These are phyloP conservation scores for Melaleuca alternifolia DNA, from an alignment of 345 rosid genomes.

Conservation along the genomic window DNA sequence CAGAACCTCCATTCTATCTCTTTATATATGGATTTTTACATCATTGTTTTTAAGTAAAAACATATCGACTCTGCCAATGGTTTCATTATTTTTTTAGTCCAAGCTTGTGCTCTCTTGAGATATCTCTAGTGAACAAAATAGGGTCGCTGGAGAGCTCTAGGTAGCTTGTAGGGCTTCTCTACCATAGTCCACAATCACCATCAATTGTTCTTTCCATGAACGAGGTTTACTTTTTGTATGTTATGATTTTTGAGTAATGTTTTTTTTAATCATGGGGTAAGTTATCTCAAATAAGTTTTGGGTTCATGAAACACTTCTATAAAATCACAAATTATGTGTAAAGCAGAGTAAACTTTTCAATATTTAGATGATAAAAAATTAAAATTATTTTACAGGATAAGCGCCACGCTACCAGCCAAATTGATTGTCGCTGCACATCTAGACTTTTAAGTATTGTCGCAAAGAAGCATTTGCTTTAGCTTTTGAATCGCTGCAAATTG, in stretches of 20 bases:
- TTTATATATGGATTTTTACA: too few species aligned
- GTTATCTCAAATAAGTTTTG: not conserved
- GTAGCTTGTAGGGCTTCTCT: not conserved
- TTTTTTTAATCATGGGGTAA: not conserved
- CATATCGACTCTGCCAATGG: not conserved
- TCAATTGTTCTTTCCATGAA: not conserved
- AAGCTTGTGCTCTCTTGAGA: not conserved
- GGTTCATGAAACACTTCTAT: not conserved
- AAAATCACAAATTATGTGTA: too few species aligned
- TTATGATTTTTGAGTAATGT: not conserved
- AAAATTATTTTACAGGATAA: not conserved
- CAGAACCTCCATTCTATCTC: too few species aligned
- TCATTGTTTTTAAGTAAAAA: too few species aligned
- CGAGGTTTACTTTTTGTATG: not conserved
- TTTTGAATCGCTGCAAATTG: not conserved
- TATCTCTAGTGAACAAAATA: not conserved
- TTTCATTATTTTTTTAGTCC: not conserved
- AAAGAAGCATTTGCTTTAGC: not conserved
- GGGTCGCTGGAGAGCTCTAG: not conserved
- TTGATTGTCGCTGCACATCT: not conserved
- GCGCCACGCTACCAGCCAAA: not conserved
- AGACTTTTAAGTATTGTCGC: not conserved
- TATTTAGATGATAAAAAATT: not conserved
- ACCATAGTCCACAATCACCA: not conserved
- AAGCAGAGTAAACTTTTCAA: fast-evolving